Evolutionary conservation across 2,329 filamentous ascomycete genomes (phyloP).

Genomic region (Fusarium papillatum): DNA sequence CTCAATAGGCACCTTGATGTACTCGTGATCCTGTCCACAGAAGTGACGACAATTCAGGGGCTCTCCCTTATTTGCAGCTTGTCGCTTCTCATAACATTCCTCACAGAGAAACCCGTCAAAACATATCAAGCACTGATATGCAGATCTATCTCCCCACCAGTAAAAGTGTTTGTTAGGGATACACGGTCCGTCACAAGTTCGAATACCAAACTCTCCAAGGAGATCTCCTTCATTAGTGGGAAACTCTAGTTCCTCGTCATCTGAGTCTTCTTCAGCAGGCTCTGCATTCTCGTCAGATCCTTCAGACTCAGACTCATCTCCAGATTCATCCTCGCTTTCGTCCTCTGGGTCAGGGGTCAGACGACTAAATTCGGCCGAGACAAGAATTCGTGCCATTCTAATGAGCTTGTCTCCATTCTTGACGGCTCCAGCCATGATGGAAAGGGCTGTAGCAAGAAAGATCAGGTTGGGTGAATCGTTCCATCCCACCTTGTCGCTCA

Average conservation of each 20-base stretch:
- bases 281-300: background rate
- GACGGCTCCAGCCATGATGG: slow-evolving; percentile 26
- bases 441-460: slow-evolving; percentile 30
- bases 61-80: slow-evolving; percentile 21
- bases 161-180: slow-evolving; percentile 3
- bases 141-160: slow-evolving; percentile 27
- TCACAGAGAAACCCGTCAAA: slow-evolving; percentile 23
- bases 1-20: slow-evolving; percentile 32
- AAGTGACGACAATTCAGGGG: slow-evolving; percentile 15
- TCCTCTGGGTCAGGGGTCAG: slow-evolving; percentile 15
- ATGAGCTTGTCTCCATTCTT: slow-evolving; percentile 24
- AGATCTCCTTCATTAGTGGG: slow-evolving; percentile 33
- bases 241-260: slow-evolving; percentile 1
- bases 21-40: slow-evolving; percentile 27
- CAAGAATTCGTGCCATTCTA: slow-evolving; percentile 35
- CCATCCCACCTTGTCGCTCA: slow-evolving; percentile 42
- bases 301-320: background rate
- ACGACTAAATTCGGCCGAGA: slow-evolving; percentile 42
- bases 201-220: background rate
- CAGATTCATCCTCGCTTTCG: background rate
- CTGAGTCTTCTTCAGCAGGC: background rate
- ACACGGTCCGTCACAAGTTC: slow-evolving; percentile 21
- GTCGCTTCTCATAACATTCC: slow-evolving; percentile 23
- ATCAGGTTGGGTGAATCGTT: slow-evolving; percentile 38
- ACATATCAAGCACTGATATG: slow-evolving; percentile 28